Evolutionary conservation across 2,329 filamentous ascomycete species (phyloP).

Genomic region (Aureobasidium sp.): DNA sequence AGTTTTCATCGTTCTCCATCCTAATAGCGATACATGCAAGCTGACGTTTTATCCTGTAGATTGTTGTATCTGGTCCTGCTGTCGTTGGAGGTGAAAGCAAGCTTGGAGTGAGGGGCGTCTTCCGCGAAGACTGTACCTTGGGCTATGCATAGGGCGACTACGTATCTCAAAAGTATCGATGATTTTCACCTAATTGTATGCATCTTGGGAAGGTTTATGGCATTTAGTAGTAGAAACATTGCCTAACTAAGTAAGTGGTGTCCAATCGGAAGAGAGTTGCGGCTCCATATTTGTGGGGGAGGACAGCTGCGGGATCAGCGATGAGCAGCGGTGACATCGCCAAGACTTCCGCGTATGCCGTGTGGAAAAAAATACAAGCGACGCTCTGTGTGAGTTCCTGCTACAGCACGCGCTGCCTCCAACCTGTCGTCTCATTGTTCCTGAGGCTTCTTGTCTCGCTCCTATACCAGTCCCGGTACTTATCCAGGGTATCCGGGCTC

Average conservation of each 20-base stretch:
- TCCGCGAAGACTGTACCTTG: slow-evolving; percentile 66
- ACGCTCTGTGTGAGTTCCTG: not conserved
- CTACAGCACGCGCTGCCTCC: not conserved
- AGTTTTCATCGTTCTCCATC: not conserved
- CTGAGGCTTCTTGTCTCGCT: slow-evolving; percentile 27
- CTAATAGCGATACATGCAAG: no score
- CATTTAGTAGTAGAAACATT: not conserved
- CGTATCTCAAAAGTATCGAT: no score
- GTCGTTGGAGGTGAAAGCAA: slow-evolving; percentile 60
- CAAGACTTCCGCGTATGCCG: not conserved
- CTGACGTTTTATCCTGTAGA: slow-evolving; percentile 33
- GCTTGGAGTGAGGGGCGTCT: slow-evolving; percentile 54
- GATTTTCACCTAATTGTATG: not conserved
- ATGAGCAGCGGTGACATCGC: slow-evolving; percentile 2
- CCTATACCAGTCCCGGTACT: slow-evolving; percentile 77
- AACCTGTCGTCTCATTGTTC: not conserved
- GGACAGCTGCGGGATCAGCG: not conserved
- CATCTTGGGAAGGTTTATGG: no score
- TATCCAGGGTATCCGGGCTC: slow-evolving; percentile 72
- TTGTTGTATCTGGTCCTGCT: slow-evolving; percentile 63
- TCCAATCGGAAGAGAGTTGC: not conserved
- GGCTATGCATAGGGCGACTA: slow-evolving; percentile 20
- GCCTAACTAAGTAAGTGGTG: not conserved
- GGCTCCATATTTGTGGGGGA: not conserved
- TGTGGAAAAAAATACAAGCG: slow-evolving; percentile 6